Base-by-base conservation (phyloP, 2,329 filamentous ascomycete species). In the Fusarium nurragi region DNA sequence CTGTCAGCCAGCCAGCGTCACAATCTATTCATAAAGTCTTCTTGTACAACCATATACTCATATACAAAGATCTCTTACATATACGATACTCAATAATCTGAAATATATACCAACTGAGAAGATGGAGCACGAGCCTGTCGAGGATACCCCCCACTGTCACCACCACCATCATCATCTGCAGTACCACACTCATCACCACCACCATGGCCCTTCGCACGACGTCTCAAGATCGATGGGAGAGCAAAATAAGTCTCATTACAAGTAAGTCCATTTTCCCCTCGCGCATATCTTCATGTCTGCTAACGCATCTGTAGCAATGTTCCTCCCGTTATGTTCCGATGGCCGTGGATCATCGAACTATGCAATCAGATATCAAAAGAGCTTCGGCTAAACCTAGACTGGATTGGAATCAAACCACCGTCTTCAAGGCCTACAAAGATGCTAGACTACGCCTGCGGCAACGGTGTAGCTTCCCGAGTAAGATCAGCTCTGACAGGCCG, bases 391-490 rank as follows among this genome's bases (percentile, higher is more conserved):
- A 72, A 72, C n/a, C 46, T 70, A 25, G 60, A 59, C 4, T 75
- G 74, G 74, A 65, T 75, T 4, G 69, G 70, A 1, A 52, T 73
- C 1, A 28, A 54, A 2, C 58, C 60, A 2, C 40, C 54, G 1
- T 44, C 57, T 1, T 28, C 43, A 39, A 38, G 23, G 6, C 41
- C 56, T 3, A 64, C 45, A 1, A 74, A 65, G 11, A 63, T 76
- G 54, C 48, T 77, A 1, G 75, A 77, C 45, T 76, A 76, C 18
- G 75, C 75, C 1, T 75, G 73, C 18, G 75, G 75, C 2, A 69
- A 71, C 22, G 75, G 72, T 2, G 46, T 73, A 6, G 71, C 69
- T 1, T 72, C 73, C n/a, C 53, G 70, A 26, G 74, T 75, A 68
- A 60, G 67, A 40, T 4, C 13, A 9, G 12, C 6, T 7, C 14